phyloP scores from a whole-genome alignment of 345 rosid species.

The Sonneratia alba region DNA sequence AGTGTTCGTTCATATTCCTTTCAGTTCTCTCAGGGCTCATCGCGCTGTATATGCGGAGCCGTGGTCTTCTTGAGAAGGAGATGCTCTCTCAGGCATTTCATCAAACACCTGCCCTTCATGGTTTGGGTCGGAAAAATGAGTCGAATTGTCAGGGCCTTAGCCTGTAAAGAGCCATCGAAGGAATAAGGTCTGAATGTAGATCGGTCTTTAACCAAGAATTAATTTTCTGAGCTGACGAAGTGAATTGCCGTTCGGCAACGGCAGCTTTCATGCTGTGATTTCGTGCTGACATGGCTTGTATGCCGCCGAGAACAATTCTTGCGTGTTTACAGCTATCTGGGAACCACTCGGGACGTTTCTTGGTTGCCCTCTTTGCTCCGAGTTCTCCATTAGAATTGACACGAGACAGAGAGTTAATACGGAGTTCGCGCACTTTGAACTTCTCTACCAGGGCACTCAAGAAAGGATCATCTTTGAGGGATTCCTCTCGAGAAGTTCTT shows the following conservation, averaged over 20 bases:
- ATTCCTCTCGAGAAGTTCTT: conserved; percentile 37
- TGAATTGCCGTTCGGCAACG: not conserved
- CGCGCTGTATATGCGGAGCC: not conserved
- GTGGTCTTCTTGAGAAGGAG: not conserved
- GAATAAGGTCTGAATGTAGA: not conserved
- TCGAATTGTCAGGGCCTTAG: not conserved
- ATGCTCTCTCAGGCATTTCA: not conserved
- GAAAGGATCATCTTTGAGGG: conserved; percentile 6
- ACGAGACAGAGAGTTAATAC: not conserved
- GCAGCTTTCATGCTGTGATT: not conserved
- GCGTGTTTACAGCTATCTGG: not conserved
- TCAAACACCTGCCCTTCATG: not conserved
- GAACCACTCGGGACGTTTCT: not conserved
- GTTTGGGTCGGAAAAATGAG: not conserved
- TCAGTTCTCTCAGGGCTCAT: not conserved
- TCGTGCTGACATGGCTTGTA: conserved; percentile 1
- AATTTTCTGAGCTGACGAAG: not conserved
- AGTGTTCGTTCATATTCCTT: not conserved
- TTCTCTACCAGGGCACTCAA: not conserved
- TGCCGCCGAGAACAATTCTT: not conserved
- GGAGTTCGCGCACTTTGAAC: not conserved
- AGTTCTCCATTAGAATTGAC: not conserved
- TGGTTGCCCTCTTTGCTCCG: not conserved
- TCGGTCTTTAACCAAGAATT: not conserved
- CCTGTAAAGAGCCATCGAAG: not conserved